Base-by-base conservation (phyloP, 345 rosid genomes). In the Ricinus communis region DNA sequence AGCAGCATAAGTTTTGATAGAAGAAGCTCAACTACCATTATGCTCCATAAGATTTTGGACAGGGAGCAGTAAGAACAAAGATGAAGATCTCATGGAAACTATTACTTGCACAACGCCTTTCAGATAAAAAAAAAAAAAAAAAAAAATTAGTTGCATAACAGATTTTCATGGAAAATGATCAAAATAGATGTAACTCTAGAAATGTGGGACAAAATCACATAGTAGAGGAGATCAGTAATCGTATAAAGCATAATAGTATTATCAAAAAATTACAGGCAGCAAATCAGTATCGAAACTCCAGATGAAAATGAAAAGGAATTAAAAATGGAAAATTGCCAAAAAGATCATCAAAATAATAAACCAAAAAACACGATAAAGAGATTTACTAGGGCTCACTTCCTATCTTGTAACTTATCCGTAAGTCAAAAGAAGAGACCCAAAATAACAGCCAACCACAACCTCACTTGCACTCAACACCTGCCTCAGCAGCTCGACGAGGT, bases 401-500 rank as follows among this genome's bases (percentile, higher is more conserved):
- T 56, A 55, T 68, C 41, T 67, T 53, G 60, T 73, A 67, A 68
- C 52, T 63, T 71, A 63, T 72, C 70, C 5, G 30, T 55, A 71
- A 69, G 14, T 73, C n/a, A 79, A 80, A 74, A 31, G 59, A 55
- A 45, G 76, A 68, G 71, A 76, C 81, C 81, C 31, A 49, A 21
- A 10, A 14, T 50, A 62, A 65, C 33, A 61, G 62, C 70, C 71
- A 11, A 60, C 49, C 52, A 46, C 4, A 52, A 15, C 54, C 66
- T 84, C 82, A 86, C 61, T 82, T 82, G 89, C 93, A 88, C 63
- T 85, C 90, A 9, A 88, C 89, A 30, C 77, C 87, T 38, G 86
- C 89, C 79, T 85, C 90, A 30, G 93, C 93, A 36, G 93, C 93
- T 60, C 92, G 82, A 25, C 84, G 93, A 69, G 93, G 93, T 77